Conservation (phyloP, 495 filamentous ascomycete genomes). For the Poronia punctata region DNA sequence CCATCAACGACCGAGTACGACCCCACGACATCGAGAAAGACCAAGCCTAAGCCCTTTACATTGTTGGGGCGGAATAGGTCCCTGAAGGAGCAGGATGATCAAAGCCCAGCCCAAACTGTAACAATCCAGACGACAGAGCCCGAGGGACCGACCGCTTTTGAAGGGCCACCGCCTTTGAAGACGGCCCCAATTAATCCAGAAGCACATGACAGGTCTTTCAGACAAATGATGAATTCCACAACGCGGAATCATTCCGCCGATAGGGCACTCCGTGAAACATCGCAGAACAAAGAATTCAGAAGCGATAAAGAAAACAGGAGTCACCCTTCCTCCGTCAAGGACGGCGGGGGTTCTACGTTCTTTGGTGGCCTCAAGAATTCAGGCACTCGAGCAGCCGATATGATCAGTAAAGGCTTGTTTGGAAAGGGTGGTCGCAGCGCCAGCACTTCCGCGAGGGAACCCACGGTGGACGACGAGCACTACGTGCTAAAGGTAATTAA, state of each 20-base stretch:
- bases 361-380: conserved; percentile 67
- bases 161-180: conserved; percentile 30
- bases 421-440: conserved; percentile 67
- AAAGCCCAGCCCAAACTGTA: conserved; percentile 32
- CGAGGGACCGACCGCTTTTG: conserved; percentile 25
- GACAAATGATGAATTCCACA: conserved; percentile 55
- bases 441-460: conserved; percentile 61
- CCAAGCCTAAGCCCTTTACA: conserved; percentile 49
- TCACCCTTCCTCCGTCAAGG: conserved; percentile 49
- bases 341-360: conserved; percentile 56
- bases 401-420: conserved; percentile 71
- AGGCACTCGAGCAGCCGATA: conserved; percentile 66
- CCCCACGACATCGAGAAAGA: conserved; percentile 28
- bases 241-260: conserved; percentile 59
- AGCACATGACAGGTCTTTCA: conserved; percentile 52
- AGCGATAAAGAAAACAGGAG: conserved; percentile 39
- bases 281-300: conserved; percentile 29
- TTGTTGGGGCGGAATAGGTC: conserved; percentile 64
- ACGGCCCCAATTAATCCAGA: conserved; percentile 53
- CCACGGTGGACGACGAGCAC: conserved; percentile 59
- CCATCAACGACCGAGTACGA: conserved; percentile 35
- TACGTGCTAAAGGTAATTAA: conserved; percentile 76
- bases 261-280: conserved; percentile 36
- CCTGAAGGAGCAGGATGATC: conserved; percentile 47
- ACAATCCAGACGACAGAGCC: conserved; percentile 30